These are phyloP conservation scores for Colletotrichum destructivum DNA, from an alignment of 2,329 filamentous ascomycete genomes.

Conservation along the genomic window DNA sequence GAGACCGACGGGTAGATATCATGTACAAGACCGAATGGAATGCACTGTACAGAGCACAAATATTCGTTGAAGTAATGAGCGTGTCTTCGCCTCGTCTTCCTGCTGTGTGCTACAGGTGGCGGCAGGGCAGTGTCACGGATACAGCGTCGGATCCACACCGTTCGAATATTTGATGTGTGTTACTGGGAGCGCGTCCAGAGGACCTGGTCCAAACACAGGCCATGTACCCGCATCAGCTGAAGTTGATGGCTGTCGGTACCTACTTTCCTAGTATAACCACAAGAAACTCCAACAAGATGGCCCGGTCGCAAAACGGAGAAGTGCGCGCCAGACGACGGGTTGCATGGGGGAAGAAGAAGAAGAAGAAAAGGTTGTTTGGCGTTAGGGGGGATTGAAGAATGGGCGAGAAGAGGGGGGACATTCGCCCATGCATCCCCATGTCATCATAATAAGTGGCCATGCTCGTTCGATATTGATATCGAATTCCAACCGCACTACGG, in stretches of 20 bases:
- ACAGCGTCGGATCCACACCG: constrained; percentile 32
- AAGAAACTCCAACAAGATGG: background rate
- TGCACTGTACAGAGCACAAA: constrained; percentile 19
- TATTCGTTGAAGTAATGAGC: background rate
- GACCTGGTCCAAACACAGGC: background rate
- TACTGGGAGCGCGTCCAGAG: background rate
- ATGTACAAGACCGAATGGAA: background rate
- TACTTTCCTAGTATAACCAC: background rate
- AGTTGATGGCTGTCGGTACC: background rate
- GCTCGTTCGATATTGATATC: constrained; percentile 35
- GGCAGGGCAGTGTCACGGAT: constrained; percentile 40
- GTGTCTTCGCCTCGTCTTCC: constrained; percentile 31
- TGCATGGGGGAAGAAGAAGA: constrained; percentile 2
- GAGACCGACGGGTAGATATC: background rate
- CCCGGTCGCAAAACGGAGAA: background rate
- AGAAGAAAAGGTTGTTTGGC: background rate
- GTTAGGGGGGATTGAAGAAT: constrained; percentile 9
- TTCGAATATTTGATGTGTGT: background rate
- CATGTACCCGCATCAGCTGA: constrained; percentile 8
- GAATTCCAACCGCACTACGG: constrained; percentile 12
- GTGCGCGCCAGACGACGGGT: background rate
- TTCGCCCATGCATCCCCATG: constrained; percentile 13
- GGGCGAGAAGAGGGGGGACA: background rate
- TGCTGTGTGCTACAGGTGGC: background rate
- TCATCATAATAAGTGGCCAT: constrained; percentile 35